A percentile compares a stretch with the other conserved stretches of the same genome.
Conservation (phyloP, 257 asterid species). For the Sherardia arvensis region DNA sequence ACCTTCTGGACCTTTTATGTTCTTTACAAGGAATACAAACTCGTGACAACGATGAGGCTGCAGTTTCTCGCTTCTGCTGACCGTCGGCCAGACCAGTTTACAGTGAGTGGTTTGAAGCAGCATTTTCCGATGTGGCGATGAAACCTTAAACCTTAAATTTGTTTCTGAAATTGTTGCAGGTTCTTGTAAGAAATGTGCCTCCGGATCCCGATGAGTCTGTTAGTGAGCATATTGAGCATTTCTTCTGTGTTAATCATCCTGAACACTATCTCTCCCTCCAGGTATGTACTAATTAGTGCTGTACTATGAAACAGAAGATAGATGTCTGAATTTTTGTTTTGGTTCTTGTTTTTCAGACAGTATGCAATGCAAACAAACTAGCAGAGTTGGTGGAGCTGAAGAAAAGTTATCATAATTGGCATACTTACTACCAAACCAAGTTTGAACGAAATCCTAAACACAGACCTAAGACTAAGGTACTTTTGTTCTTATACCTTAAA, state of each 20-base stretch:
- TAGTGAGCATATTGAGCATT: slow-evolving; percentile 86
- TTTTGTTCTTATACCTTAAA: slow-evolving; percentile 7
- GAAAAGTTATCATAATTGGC: slow-evolving; percentile 61
- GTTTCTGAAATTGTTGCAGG: slow-evolving; percentile 49
- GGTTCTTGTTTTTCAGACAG: slow-evolving; percentile 39
- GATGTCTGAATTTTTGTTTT: background rate
- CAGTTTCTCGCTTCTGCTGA: slow-evolving; percentile 76
- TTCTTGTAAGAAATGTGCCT: slow-evolving; percentile 91
- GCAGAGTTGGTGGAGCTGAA: slow-evolving; percentile 50
- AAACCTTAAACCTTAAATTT: background rate
- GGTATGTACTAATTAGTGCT: slow-evolving; percentile 35
- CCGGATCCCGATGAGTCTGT: slow-evolving; percentile 90
- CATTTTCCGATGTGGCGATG: background rate
- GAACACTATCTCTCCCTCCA: slow-evolving; percentile 73
- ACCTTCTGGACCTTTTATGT: slow-evolving; percentile 79
- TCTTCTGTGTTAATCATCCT: slow-evolving; percentile 88
- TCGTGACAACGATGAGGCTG: slow-evolving; percentile 58
- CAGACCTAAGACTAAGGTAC: slow-evolving; percentile 64
- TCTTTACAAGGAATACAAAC: slow-evolving; percentile 73
- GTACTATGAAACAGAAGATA: too few species aligned
- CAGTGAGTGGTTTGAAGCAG: slow-evolving; percentile 48
- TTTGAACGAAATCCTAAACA: slow-evolving; percentile 52
- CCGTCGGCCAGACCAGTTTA: slow-evolving; percentile 85
- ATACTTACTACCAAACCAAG: slow-evolving; percentile 63
- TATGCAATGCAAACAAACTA: slow-evolving; percentile 61